A percentile compares a stretch with the other conserved stretches of the same genome.
Conservation (phyloP, 192 early-diverging fungal genomes). For the Funneliformis geosporum region DNA sequence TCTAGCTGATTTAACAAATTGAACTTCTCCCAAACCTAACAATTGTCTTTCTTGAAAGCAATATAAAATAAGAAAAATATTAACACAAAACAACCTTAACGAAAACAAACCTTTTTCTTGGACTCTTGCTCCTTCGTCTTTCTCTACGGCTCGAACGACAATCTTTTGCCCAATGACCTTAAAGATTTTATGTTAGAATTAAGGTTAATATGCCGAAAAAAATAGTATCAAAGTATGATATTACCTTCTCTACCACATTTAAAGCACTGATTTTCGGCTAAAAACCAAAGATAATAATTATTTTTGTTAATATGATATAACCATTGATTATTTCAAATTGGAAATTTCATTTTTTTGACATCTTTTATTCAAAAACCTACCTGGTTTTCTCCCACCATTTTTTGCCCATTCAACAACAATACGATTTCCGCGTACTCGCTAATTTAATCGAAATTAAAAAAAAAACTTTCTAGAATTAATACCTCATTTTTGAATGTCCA, state of each 20-base stretch:
- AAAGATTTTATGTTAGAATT: neutral
- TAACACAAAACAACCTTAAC: neutral
- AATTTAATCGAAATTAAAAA: neutral
- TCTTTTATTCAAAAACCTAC: slow-evolving; percentile 13
- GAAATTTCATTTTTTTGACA: neutral
- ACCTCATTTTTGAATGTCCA: neutral
- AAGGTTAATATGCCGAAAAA: neutral
- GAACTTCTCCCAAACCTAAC: slow-evolving; percentile 5
- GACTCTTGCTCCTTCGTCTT: slow-evolving; percentile 27
- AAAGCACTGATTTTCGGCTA: slow-evolving; percentile 32
- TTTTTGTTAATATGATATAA: neutral
- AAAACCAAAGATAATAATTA: neutral
- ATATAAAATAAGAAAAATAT: slow-evolving; percentile 21
- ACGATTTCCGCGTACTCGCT: slow-evolving; percentile 42
- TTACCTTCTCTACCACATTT: slow-evolving; percentile 29
- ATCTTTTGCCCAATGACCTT: slow-evolving; percentile 34
- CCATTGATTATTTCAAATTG: neutral
- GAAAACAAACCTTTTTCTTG: slow-evolving; percentile 35
- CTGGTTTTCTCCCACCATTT: slow-evolving; percentile 53
- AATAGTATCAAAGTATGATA: neutral
- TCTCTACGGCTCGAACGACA: slow-evolving; percentile 18
- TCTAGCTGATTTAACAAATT: neutral
- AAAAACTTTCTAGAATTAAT: neutral
- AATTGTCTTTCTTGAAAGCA: slow-evolving; percentile 7
- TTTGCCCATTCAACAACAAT: slow-evolving; percentile 61